phyloP scores from a whole-genome alignment of 805 yeast genomes.

The Diddensiella santjacobensis region DNA sequence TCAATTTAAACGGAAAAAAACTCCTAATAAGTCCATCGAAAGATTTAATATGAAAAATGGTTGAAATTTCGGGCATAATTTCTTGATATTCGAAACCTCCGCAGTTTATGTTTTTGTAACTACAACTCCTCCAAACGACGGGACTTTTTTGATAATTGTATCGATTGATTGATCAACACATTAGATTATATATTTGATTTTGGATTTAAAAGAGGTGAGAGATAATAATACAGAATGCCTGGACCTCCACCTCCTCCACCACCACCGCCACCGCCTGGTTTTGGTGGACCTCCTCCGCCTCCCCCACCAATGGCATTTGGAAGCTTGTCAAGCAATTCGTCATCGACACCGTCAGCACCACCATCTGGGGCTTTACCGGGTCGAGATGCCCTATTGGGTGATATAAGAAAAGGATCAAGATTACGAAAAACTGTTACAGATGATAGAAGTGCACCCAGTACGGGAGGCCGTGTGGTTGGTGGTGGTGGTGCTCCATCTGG shows the following conservation, averaged over 20 bases:
- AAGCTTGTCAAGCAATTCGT: slow-evolving; percentile 23
- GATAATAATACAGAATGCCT: slow-evolving; percentile 35
- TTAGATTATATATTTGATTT: no score
- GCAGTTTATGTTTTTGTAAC: no score
- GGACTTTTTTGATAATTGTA: no score
- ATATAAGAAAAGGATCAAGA: slow-evolving; percentile 66
- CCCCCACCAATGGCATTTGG: slow-evolving; percentile 33
- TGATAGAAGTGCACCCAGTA: slow-evolving; percentile 60
- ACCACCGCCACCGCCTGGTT: slow-evolving; percentile 42
- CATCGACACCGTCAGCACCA: slow-evolving; percentile 28
- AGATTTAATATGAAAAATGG: no score
- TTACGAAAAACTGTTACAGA: slow-evolving; percentile 62
- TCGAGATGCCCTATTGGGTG: slow-evolving; percentile 57
- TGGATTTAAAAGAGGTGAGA: no score
- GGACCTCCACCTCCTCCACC: slow-evolving; percentile 60
- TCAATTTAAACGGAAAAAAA: no score
- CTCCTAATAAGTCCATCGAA: no score
- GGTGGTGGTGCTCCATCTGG: slow-evolving; percentile 19
- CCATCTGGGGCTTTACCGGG: slow-evolving; percentile 31
- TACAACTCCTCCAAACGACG: no score
- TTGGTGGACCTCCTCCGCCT: slow-evolving; percentile 35
- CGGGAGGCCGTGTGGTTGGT: slow-evolving; percentile 39
- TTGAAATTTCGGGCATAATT: no score
- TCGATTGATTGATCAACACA: no score
- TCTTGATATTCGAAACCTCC: neutral